Conservation (phyloP, 2,329 filamentous ascomycete genomes). For the Fusarium nelsonii region DNA sequence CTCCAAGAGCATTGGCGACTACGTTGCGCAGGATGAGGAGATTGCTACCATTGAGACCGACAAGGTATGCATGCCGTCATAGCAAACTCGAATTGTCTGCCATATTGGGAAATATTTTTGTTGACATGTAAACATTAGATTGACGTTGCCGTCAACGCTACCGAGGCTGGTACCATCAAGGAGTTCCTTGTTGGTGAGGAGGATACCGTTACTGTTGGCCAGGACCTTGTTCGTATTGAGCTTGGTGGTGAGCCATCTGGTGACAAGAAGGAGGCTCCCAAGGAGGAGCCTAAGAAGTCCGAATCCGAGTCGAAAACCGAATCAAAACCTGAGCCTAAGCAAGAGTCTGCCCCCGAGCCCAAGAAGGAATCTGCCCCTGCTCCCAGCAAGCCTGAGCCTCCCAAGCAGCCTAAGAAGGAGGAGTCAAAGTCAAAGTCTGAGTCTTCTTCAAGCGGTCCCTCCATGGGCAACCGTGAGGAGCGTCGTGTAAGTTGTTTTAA, state of each 20-base stretch:
- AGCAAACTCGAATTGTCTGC: not conserved
- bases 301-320: conserved; percentile 53
- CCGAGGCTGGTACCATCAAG: conserved; percentile 89
- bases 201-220: conserved; percentile 93
- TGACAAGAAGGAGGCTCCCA: conserved; percentile 55
- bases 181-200: conserved; percentile 93
- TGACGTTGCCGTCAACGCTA: conserved; percentile 95
- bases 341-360: conserved; percentile 51
- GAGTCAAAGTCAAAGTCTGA: conserved; percentile 40
- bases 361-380: conserved; percentile 51
- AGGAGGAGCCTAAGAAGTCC: conserved; percentile 48
- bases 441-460: conserved; percentile 51
- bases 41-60: conserved; percentile 99
- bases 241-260: conserved; percentile 69
- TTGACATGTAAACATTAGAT: conserved; percentile 68
- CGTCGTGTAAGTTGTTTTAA: conserved; percentile 74
- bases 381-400: conserved; percentile 44
- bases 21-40: conserved; percentile 95
- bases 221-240: conserved; percentile 89
- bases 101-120: not conserved
- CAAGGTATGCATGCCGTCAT: conserved; percentile 72
- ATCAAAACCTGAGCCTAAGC: conserved; percentile 51
- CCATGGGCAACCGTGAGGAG: conserved; percentile 82
- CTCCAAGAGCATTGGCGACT: conserved; percentile 91
- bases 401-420: conserved; percentile 46